Base-by-base conservation (phyloP, 345 rosid genomes). In the Eucalyptus brandiana region DNA sequence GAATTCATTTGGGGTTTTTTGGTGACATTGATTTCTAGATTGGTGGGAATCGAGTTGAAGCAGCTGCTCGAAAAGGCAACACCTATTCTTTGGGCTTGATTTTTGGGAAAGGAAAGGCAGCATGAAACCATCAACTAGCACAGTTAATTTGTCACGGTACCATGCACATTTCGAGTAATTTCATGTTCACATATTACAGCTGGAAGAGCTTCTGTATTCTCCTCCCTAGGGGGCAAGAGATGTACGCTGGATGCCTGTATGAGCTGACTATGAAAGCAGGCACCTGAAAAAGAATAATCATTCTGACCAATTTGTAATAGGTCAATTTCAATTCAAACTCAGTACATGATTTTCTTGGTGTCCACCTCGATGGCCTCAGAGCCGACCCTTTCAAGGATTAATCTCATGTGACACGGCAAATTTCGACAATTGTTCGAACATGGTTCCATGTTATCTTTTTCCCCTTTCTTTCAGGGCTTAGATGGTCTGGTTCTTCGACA, bases 21-120 rank as follows among this genome's bases (percentile, higher is more conserved):
- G 21, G 67, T 86, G 32, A 45, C 48, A 12, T 34, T 32, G 65
- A 87, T 34, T 56, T 88, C 81, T 47, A 97, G 99, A 92, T 96
- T 86, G 99, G 99, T 40, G 93, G 89, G 54, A 97, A 93, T 53
- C 95, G 99, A 47, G 95, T 97, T 6, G 98, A 95, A 92, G 96
- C 91, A 58, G 99, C 99, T 44, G 95, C 93, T 58, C 90, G 93
- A 91, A 95, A 95, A 87, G 97, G 98, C 91, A 91, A 95, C 90
- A 92, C 98, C 4, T 96, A 97, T 95, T 96, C 99, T 5, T 62
- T 96, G 94, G 88, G 92, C 60, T 90, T 97, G 87, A 91, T 97
- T 58, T 95, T 96, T 45, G 98, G 98, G 80, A 94, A 95, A 90
- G 94, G 92, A 89, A 96, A 97, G 92, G 92, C 95, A 88, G 91